Conservation (phyloP, 164 flowering plant species). For the Vitis vinifera region ASM3070453v1 NC_081807.1:8216501-8217000, state of each 20-base stretch:
- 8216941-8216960: background rate
- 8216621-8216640: conserved; percentile 18
- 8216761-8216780: background rate
- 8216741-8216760: background rate
- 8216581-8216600: conserved; percentile 18
- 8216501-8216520: too few species aligned
- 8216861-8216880: background rate
- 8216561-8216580: conserved; percentile 28
- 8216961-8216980: background rate
- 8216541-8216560: too few species aligned
- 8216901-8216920: too few species aligned
- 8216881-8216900: too few species aligned
- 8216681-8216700: conserved; percentile 12
- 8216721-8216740: too few species aligned
- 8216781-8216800: background rate
- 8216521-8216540: too few species aligned
- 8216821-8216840: conserved; percentile 3
- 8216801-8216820: background rate
- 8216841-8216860: background rate
- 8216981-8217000: background rate
- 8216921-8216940: too few species aligned
- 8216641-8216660: conserved; percentile 24
- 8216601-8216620: conserved; percentile 19
- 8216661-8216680: conserved; percentile 19
- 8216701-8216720: background rate